phyloP scores from a whole-genome alignment of 768 basidiomycete species.

The Phlebiopsis gigantea region DNA sequence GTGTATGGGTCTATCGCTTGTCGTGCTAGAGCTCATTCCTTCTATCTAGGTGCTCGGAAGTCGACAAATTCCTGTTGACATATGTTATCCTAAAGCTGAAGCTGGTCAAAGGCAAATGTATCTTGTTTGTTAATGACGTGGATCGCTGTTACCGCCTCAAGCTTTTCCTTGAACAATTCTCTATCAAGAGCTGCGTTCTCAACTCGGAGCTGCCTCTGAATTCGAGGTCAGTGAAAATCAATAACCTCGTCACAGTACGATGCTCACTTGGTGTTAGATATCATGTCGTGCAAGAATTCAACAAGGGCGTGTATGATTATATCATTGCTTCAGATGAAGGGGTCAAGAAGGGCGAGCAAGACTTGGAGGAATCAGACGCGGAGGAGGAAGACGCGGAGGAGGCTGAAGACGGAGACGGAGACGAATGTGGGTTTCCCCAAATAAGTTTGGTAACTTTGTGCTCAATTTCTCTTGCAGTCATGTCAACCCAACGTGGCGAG shows the following conservation, averaged over 20 bases:
- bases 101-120: conserved; percentile 93
- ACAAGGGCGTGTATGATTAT: conserved; percentile 97
- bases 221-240: conserved; percentile 53
- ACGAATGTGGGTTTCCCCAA: conserved; percentile 18
- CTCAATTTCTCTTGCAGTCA: conserved; percentile 34
- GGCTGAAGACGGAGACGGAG: conserved; percentile 27
- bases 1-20: conserved; percentile 14
- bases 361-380: conserved; percentile 41
- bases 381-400: conserved; percentile 36
- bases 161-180: conserved; percentile 97
- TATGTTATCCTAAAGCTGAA: conserved; percentile 97
- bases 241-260: neutral
- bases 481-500: conserved; percentile 45
- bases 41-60: conserved; percentile 69
- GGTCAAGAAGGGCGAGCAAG: conserved; percentile 45
- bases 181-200: conserved; percentile 91
- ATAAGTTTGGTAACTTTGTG: neutral
- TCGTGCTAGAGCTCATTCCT: neutral
- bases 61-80: conserved; percentile 93
- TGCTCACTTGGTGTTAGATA: conserved; percentile 48
- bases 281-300: conserved; percentile 97
- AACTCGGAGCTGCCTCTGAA: conserved; percentile 95
- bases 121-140: conserved; percentile 94
- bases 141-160: conserved; percentile 94
- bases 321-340: conserved; percentile 97